Percentiles rank a stretch among this genome's conserved stretches.
Conservation (phyloP, 768 basidiomycete species). For the Lentinula sp. region DNA sequence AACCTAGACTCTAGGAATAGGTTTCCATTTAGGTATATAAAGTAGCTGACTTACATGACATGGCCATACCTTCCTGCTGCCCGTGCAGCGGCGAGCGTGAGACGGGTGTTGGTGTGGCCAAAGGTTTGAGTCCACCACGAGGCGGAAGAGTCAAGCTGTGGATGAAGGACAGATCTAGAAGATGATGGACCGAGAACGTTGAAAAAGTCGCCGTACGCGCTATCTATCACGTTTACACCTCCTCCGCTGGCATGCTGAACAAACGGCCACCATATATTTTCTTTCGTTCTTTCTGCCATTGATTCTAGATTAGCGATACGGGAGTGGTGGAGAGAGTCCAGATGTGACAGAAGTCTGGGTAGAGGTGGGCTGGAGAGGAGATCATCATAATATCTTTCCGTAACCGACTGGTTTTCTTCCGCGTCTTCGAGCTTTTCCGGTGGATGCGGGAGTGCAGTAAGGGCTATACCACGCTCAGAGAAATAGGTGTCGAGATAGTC, state of each 20-base stretch:
- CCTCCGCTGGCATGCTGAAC: constrained; percentile 44
- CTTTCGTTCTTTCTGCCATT: constrained; percentile 48
- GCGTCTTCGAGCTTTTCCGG: constrained; percentile 29
- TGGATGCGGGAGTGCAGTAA: constrained; percentile 58
- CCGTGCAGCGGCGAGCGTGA: constrained; percentile 81
- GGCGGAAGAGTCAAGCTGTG: constrained; percentile 85
- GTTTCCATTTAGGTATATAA: too few relatives aligned
- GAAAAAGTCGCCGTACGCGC: constrained; percentile 84
- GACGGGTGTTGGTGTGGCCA: constrained; percentile 71
- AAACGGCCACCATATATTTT: constrained; percentile 95
- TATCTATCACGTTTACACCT: constrained; percentile 87
- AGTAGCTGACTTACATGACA: constrained; percentile 50
- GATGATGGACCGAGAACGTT: constrained; percentile 49
- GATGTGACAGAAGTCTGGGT: constrained; percentile 41
- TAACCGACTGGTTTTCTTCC: constrained; percentile 39
- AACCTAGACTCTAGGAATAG: constrained; percentile 32
- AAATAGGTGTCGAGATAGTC: constrained; percentile 82
- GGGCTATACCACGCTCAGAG: constrained; percentile 56
- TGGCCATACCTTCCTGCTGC: constrained; percentile 95
- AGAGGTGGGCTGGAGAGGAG: constrained; percentile 34
- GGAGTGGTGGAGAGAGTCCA: constrained; percentile 57
- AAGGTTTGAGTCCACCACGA: constrained; percentile 98
- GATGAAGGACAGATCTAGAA: constrained; percentile 35
- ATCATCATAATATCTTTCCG: constrained; percentile 70
- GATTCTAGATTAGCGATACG: constrained; percentile 46